A percentile compares a stretch with the other conserved stretches of the same genome.
Evolutionary conservation across 176 grass and related monocot genomes (phyloP).

Genomic region (Oryza glaberrima): DNA sequence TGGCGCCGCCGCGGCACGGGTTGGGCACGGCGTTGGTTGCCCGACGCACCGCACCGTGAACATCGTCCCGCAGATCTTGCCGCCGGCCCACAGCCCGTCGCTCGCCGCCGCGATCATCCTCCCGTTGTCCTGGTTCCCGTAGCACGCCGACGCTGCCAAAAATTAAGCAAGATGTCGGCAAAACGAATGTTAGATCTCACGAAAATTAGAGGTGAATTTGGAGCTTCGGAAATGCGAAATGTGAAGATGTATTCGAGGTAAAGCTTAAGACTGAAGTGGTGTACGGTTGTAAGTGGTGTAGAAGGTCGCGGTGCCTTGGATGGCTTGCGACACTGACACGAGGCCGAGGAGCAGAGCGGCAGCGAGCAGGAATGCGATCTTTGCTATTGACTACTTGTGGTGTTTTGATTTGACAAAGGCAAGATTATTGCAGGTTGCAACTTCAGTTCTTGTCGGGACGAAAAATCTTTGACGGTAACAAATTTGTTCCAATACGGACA

Average conservation of each 20-base stretch:
- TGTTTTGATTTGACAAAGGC: too few relatives aligned
- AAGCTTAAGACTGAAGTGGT: too few relatives aligned
- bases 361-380: background rate
- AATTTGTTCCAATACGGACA: too few relatives aligned
- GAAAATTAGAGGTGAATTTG: too few relatives aligned
- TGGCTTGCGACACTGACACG: constrained; percentile 18
- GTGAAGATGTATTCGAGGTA: too few relatives aligned
- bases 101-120: constrained; percentile 45
- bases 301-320: constrained; percentile 36
- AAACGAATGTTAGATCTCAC: too few relatives aligned
- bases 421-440: too few relatives aligned
- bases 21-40: constrained; percentile 40
- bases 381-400: background rate
- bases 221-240: too few relatives aligned
- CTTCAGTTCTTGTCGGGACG: too few relatives aligned
- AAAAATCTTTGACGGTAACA: too few relatives aligned
- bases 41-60: constrained; percentile 22
- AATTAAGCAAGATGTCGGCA: too few relatives aligned
- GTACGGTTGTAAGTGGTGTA: constrained; percentile 14
- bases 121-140: constrained; percentile 1
- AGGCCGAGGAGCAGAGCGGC: constrained; percentile 13
- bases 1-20: constrained; percentile 42
- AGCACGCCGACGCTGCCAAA: constrained; percentile 50
- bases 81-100: constrained; percentile 5
- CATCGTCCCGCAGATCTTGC: constrained; percentile 34